These are phyloP conservation scores for Salvia splendens DNA, from an alignment of 257 asterid species.

Conservation along the genomic window DNA sequence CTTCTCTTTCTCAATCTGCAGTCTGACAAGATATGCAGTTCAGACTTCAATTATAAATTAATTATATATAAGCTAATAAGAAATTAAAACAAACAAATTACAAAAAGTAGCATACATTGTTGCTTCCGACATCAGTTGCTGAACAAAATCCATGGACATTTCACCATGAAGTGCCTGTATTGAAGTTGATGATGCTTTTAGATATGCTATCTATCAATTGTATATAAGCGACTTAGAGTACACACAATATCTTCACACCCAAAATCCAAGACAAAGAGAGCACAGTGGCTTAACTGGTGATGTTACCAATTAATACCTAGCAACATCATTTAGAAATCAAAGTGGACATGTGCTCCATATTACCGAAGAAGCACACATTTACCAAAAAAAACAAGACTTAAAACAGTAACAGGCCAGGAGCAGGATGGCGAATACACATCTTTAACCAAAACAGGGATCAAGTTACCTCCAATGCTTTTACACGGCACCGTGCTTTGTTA, in stretches of 20 bases:
- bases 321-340: constrained; percentile 11
- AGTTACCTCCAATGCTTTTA: constrained; percentile 72
- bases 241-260: constrained; percentile 20
- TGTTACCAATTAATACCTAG: not conserved
- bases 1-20: constrained; percentile 81
- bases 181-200: constrained; percentile 22
- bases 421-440: constrained; percentile 18
- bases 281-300: constrained; percentile 2
- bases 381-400: constrained; percentile 22
- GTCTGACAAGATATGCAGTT: constrained; percentile 55
- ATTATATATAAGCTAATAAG: constrained; percentile 13
- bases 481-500: constrained; percentile 76
- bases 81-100: not conserved
- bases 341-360: constrained; percentile 17
- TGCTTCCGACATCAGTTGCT: constrained; percentile 68
- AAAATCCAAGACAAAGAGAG: not conserved
- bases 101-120: constrained; percentile 51
- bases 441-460: constrained; percentile 21
- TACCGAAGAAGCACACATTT: constrained; percentile 18
- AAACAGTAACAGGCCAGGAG: not conserved
- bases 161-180: constrained; percentile 63
- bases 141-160: constrained; percentile 63
- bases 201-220: not conserved
- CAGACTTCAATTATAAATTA: constrained; percentile 32
- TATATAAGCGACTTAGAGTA: not conserved